Evolutionary conservation across 2,329 filamentous ascomycete species (phyloP).

Genomic region (Fusarium tupiense): DNA sequence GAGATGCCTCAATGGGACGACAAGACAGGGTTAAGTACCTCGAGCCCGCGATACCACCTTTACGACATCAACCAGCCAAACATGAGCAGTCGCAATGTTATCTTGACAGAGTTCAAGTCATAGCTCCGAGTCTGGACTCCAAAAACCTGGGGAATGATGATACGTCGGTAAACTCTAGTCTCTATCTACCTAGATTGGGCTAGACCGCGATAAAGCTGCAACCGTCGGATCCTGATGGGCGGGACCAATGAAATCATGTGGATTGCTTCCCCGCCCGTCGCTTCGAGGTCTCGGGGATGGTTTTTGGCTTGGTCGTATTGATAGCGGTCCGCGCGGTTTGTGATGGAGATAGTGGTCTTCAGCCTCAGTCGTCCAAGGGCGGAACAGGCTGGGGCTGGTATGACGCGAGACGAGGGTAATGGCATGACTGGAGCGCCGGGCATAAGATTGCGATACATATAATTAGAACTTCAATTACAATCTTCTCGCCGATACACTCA

Average conservation of each 20-base stretch:
- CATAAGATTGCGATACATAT: not conserved
- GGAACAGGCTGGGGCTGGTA: not conserved
- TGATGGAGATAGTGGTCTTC: not conserved
- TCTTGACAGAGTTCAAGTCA: not conserved
- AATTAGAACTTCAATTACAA: not conserved
- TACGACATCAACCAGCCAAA: not conserved
- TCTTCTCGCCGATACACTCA: not conserved
- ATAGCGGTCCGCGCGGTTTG: conserved; percentile 18
- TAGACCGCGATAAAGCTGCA: conserved; percentile 12
- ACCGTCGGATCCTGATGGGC: conserved; percentile 9
- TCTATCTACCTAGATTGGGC: not conserved
- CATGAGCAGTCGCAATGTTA: not conserved
- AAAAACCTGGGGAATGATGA: not conserved
- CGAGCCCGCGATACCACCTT: not conserved
- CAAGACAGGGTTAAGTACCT: conserved; percentile 1
- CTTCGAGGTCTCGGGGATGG: not conserved
- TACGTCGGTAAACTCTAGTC: conserved; percentile 3
- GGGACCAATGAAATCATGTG: not conserved
- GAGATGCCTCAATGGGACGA: not conserved
- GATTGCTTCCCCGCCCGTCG: conserved; percentile 2
- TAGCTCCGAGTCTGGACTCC: not conserved
- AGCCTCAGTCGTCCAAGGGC: not conserved
- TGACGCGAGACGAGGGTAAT: not conserved
- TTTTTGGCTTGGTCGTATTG: not conserved
- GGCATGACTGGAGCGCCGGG: not conserved